phyloP scores from a whole-genome alignment of 495 filamentous ascomycete genomes.

The Trypethelium eluteriae region DNA sequence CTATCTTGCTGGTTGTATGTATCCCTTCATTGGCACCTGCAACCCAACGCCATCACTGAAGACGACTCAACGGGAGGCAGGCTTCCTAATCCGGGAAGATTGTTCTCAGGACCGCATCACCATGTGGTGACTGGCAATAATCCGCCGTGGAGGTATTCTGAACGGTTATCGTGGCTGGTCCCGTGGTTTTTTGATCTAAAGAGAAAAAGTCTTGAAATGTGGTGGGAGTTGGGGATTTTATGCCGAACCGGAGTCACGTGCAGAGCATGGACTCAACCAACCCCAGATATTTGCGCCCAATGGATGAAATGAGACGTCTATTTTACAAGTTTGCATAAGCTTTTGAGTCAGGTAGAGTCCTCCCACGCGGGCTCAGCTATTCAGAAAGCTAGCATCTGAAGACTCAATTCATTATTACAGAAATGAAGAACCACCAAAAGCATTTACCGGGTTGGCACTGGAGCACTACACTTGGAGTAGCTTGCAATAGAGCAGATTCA shows the following conservation, averaged over 20 bases:
- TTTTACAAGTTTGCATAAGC: too few species aligned
- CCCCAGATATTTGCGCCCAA: not conserved
- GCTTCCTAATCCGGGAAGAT: slow-evolving; percentile 27
- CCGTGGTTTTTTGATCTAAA: slow-evolving; percentile 29
- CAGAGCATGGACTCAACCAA: not conserved
- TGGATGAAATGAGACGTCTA: too few species aligned
- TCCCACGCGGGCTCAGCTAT: too few species aligned
- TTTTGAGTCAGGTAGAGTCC: too few species aligned
- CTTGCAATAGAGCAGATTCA: not conserved
- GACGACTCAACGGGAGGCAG: slow-evolving; percentile 28
- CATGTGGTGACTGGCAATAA: slow-evolving; percentile 29
- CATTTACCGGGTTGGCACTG: not conserved
- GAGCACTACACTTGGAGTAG: not conserved
- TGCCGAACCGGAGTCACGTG: not conserved
- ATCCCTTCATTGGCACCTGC: slow-evolving; percentile 26
- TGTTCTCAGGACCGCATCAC: slow-evolving; percentile 29
- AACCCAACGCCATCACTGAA: slow-evolving; percentile 31
- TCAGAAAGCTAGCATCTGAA: too few species aligned
- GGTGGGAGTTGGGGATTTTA: not conserved
- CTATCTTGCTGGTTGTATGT: slow-evolving; percentile 18
- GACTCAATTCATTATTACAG: too few species aligned
- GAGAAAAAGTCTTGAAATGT: slow-evolving; percentile 13
- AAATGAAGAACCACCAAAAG: too few species aligned
- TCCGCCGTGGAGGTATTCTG: slow-evolving; percentile 16
- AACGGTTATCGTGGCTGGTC: slow-evolving; percentile 32